Evolutionary conservation across 139 green algal genomes (phyloP).

Genomic region (Desmodesmus armatus): DNA sequence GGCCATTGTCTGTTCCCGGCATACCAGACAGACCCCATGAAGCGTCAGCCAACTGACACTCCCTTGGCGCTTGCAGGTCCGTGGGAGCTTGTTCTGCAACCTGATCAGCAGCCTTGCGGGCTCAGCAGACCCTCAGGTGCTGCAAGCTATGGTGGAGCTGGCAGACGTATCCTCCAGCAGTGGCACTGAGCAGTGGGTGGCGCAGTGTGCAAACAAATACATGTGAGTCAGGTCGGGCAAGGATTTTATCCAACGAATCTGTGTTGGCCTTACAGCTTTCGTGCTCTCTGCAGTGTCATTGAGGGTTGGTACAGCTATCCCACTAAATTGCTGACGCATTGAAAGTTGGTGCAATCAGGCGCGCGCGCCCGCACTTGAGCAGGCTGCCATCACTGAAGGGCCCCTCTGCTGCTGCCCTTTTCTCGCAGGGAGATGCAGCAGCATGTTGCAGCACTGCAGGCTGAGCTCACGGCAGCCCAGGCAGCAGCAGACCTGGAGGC

Average conservation of each 20-base stretch:
- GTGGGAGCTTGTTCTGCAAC: slow-evolving; percentile 5
- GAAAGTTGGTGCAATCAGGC: no score
- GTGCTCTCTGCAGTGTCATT: no score
- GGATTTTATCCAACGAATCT: background rate
- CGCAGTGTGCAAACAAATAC: slow-evolving; percentile 30
- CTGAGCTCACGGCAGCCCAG: slow-evolving; percentile 44
- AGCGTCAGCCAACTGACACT: background rate
- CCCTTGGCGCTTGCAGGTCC: background rate
- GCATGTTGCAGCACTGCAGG: slow-evolving; percentile 31
- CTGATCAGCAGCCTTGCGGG: background rate
- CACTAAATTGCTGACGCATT: no score
- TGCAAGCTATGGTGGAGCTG: slow-evolving; percentile 13
- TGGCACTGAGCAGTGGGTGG: slow-evolving; percentile 37
- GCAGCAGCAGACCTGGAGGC: slow-evolving; percentile 48
- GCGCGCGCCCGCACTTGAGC: no score
- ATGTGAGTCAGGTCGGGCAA: slow-evolving; percentile 24
- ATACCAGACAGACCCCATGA: background rate
- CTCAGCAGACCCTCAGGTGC: background rate
- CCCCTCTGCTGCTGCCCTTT: background rate
- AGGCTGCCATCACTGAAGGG: no score
- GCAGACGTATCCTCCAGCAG: slow-evolving; percentile 4
- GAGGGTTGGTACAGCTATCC: no score
- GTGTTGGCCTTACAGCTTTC: no score
- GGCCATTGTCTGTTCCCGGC: background rate
- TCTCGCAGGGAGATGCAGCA: slow-evolving; percentile 42